phyloP scores from a whole-genome alignment of 2,329 filamentous ascomycete species.

The Helminthosporium solani region DNA sequence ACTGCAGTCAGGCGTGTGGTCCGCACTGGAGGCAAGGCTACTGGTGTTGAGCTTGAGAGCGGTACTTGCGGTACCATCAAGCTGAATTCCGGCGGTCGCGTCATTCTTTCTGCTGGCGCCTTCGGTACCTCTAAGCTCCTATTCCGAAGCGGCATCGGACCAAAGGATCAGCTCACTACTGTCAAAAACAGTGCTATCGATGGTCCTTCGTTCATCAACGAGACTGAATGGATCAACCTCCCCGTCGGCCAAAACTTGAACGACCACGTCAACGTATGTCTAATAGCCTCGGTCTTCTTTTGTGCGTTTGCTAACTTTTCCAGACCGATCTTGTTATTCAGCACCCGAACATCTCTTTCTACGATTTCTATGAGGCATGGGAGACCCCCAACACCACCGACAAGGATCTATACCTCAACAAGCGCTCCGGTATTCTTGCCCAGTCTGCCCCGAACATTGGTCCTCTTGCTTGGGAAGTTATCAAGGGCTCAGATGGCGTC shows the following conservation, averaged over 20 bases:
- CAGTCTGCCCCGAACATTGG: constrained; percentile 67
- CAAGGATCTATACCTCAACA: constrained; percentile 44
- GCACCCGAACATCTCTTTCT: constrained; percentile 57
- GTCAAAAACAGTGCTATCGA: constrained; percentile 48
- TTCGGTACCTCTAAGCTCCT: constrained; percentile 71
- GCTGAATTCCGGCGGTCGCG: constrained; percentile 61
- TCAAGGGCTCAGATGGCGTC: constrained; percentile 58
- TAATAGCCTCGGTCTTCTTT: no score
- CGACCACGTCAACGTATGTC: constrained; percentile 60
- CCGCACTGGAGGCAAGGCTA: constrained; percentile 61
- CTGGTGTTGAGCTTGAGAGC: constrained; percentile 67
- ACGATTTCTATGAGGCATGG: constrained; percentile 66
- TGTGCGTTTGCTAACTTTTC: no score
- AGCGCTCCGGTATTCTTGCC: constrained; percentile 60
- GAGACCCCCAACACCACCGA: constrained; percentile 45
- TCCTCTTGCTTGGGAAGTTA: constrained; percentile 62
- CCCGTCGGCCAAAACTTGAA: constrained; percentile 54
- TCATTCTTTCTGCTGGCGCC: constrained; percentile 67
- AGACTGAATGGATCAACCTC: constrained; percentile 52
- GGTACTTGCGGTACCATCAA: constrained; percentile 62
- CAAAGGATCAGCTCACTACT: constrained; percentile 49
- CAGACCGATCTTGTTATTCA: constrained; percentile 56
- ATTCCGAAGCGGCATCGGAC: constrained; percentile 69
- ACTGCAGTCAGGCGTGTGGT: constrained; percentile 68
- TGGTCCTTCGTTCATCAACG: constrained; percentile 46